These are phyloP conservation scores for Exserohilum turcica DNA, from an alignment of 2,329 filamentous ascomycete species.

Conservation along the genomic window DNA sequence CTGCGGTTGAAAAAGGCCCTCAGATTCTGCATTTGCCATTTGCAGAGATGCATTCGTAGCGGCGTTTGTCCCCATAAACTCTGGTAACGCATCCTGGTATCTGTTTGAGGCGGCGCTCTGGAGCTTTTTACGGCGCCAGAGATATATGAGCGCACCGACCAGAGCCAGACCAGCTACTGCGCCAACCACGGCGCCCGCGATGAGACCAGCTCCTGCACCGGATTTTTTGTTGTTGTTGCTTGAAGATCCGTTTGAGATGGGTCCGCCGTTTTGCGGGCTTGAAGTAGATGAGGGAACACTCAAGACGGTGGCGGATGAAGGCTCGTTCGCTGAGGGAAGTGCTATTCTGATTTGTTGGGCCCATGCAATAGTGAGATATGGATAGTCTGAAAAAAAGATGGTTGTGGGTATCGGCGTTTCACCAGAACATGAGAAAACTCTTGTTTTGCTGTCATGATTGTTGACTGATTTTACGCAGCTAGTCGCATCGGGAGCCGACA, in stretches of 20 bases:
- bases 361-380: neutral
- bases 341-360: neutral
- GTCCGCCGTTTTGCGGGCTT: neutral
- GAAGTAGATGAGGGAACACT: neutral
- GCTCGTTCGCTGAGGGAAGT: neutral
- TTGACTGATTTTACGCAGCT: no score
- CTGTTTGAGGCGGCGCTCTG: neutral
- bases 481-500: no score
- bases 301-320: neutral
- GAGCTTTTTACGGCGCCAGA: neutral
- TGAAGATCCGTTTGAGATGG: neutral
- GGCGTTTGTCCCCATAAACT: neutral
- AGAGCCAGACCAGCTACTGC: neutral
- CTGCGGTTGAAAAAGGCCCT: conserved; percentile 2
- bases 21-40: neutral
- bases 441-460: no score
- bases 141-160: neutral
- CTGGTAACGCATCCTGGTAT: neutral
- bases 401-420: no score
- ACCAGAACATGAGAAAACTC: no score
- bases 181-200: neutral
- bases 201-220: neutral
- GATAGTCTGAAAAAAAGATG: neutral
- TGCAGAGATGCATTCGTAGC: neutral
- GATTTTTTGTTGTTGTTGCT: neutral